Base-by-base conservation (phyloP, 164 flowering plant genomes). In the Tetrastigma voinierianum region DNA sequence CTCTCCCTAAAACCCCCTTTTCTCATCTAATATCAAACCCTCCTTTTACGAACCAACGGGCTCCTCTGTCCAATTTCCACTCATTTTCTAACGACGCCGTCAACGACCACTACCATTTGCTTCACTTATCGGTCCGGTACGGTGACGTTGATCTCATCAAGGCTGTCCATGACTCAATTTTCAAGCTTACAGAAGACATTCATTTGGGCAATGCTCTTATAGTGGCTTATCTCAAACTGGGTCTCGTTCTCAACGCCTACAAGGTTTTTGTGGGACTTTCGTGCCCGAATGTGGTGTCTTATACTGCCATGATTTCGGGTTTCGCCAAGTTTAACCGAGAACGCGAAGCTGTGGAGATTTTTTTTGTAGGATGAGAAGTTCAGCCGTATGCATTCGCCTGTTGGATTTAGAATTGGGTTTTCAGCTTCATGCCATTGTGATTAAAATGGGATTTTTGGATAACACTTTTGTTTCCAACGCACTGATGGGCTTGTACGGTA, bases 271-370 rank as follows among this genome's bases (percentile, higher is more conserved):
- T 17, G 21, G 48, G 65, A 9, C 68, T 92, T 46, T 55, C 78
- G 1, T 58, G 44, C 40, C 94, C 91, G 1, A 67, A 84, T 74
- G 88, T 95, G 23, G 86, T 82, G 21, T 83, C 96, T 20, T 95
- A 79, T 67, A 77, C 85, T 2, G 72, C 96, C 1, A 9, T 89
- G 55, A 75, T 95, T 57, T 86, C 93, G 10, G 83, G 81, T 21
- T 82, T 82, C 25, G 91, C 91, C 13, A 95, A 88, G 73, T 76
- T 72, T 9, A 52, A 65, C 32, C 64, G 72, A 2, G 96, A 79
- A 56, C 3, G 7, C 9, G 81, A 88, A 52, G 96, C 96, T 0
- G 20, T 88, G 1, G 62, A 59, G 32, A 70, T 91, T 14, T 91
- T 14, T 95, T 90, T 70, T 61, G 79, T 47, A 66, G 59, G 72